These are phyloP conservation scores for Nigrograna mackinnonii DNA, from an alignment of 2,329 filamentous ascomycete species.

Conservation along the genomic window DNA sequence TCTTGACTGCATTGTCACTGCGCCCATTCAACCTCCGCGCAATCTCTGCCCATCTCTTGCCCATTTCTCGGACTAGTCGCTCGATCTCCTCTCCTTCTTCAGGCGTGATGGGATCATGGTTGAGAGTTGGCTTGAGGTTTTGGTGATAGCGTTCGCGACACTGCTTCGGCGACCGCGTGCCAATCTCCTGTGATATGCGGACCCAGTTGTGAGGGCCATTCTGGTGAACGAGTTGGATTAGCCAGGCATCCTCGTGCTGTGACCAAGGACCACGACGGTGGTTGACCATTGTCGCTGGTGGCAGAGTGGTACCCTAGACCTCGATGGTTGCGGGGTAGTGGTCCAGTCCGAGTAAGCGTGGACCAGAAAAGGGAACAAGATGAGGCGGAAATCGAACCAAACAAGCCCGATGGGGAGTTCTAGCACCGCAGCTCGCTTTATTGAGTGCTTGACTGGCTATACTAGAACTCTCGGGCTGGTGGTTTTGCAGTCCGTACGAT, in stretches of 20 bases:
- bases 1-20: conserved; percentile 95
- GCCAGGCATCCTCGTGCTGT: conserved; percentile 71
- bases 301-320: too few relatives aligned
- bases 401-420: too few relatives aligned
- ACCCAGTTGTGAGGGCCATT: conserved; percentile 90
- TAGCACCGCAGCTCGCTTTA: too few relatives aligned
- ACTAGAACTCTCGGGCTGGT: too few relatives aligned
- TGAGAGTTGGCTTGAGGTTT: conserved; percentile 84
- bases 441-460: too few relatives aligned
- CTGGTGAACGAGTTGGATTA: conserved; percentile 70
- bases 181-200: conserved; percentile 75
- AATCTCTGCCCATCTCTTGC: conserved; percentile 93
- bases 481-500: too few relatives aligned
- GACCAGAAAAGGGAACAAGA: too few relatives aligned
- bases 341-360: too few relatives aligned
- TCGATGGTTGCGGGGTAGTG: too few relatives aligned
- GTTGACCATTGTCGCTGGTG: conserved; percentile 47
- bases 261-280: conserved; percentile 84
- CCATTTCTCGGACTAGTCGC: conserved; percentile 73
- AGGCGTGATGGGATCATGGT: conserved; percentile 76
- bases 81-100: conserved; percentile 77
- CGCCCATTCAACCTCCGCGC: conserved; percentile 78
- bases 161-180: conserved; percentile 85
- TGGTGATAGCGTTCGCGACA: conserved; percentile 94
- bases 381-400: too few relatives aligned